Evolutionary conservation across 1,139 yeast species (phyloP), one percentile per base, ranked within the genome.

Genomic region (Casaregolazyma suthepensis): DNA sequence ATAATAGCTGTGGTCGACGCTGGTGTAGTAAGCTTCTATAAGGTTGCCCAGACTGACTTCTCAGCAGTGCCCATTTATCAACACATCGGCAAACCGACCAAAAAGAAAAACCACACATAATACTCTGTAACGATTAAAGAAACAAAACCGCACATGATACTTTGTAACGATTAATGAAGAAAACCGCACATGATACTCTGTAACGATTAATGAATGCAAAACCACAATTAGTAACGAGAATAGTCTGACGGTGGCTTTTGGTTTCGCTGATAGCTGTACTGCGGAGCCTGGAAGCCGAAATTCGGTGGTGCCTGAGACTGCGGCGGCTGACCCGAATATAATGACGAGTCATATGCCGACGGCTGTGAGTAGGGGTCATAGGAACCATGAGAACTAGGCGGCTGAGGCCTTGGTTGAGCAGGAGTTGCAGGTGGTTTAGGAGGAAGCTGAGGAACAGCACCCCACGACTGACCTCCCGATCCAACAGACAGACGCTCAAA

Each of bases 1-100:
- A 69, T 85, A 1, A 57, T 87, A 19, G 95, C 95, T 0, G 73
- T 83, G 0, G 78, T 87, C 1, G 91, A 86, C 63, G 76, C 81
- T 59, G 96, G 96, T 0, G 74, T 86, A 3, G 77, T 87, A 5
- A 86, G 83, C 61, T 87, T 87, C 63, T 74, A 83, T 19, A 78
- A 76, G 45, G 64, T 87, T 3, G 70, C 81, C 1, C 86, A 82
- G 57, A 79, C 83, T 1, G 81, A 80, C 53, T 87, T 87, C 63
- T 75, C 76, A 0, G 65, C 74, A 23, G 74, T 73, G 48, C 60
- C 66, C 47, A 67, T 62, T 57, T 59, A 55, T 43, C 5, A 37
- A 20, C 37, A 15, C 22, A 23, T 23, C 17, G 37, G 18, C 31
- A 44, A 44, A 7, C 29, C 17, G 22, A 5, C 23, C n/a, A 43